phyloP scores from a whole-genome alignment of 345 rosid genomes.

The Pugionium dolabratum region DNA sequence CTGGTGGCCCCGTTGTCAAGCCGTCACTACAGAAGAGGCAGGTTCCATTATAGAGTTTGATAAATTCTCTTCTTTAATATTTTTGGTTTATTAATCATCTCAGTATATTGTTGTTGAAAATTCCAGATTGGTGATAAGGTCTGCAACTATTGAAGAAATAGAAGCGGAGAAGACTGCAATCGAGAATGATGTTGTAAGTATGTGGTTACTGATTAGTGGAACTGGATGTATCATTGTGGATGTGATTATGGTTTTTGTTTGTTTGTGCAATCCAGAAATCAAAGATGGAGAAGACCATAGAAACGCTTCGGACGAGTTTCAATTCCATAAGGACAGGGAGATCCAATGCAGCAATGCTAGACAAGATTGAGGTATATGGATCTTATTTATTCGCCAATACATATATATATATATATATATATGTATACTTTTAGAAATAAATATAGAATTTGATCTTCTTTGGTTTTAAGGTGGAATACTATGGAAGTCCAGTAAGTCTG shows the following conservation, averaged over 20 bases:
- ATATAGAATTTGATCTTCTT: background rate
- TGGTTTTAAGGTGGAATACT: slow-evolving; percentile 73
- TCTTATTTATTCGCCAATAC: no score
- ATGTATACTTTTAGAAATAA: no score
- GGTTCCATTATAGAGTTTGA: slow-evolving; percentile 21
- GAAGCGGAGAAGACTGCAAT: slow-evolving; percentile 77
- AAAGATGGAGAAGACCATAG: slow-evolving; percentile 94
- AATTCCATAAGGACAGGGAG: slow-evolving; percentile 88
- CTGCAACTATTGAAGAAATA: slow-evolving; percentile 89
- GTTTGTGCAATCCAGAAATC: slow-evolving; percentile 50
- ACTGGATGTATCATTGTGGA: background rate
- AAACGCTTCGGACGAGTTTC: slow-evolving; percentile 67
- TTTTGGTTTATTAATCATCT: background rate
- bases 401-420: no score
- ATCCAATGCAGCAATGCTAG: slow-evolving; percentile 79
- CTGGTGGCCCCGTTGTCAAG: slow-evolving; percentile 41
- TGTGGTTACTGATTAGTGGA: slow-evolving; percentile 13
- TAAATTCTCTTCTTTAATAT: background rate
- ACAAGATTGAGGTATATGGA: slow-evolving; percentile 70
- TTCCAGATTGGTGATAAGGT: slow-evolving; percentile 62
- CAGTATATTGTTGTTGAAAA: background rate
- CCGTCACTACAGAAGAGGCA: slow-evolving; percentile 53
- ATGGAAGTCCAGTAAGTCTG: slow-evolving; percentile 89
- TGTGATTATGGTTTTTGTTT: background rate
- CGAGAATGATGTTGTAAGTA: slow-evolving; percentile 78